Evolutionary conservation across 2,329 filamentous ascomycete species (phyloP).

Genomic region (Pyricularia sp.): DNA sequence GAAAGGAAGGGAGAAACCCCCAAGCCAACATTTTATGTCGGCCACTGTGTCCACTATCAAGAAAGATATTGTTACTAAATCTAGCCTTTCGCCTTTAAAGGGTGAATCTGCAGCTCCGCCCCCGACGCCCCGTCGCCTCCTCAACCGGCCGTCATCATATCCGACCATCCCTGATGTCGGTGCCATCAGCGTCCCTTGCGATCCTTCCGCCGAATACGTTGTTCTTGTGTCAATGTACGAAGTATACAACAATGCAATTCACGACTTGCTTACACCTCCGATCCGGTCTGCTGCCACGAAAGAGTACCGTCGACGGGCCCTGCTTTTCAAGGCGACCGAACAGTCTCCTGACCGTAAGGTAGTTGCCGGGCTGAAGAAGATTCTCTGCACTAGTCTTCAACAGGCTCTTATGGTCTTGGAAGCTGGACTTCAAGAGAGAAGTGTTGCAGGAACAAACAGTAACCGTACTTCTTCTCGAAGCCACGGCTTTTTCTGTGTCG

Average conservation of each 20-base stretch:
- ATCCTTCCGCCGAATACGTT: slow-evolving; percentile 68
- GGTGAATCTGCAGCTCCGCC: slow-evolving; percentile 38
- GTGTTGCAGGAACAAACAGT: slow-evolving; percentile 82
- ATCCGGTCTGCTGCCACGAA: slow-evolving; percentile 53
- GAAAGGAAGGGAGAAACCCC: slow-evolving; percentile 11
- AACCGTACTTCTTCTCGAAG: slow-evolving; percentile 89
- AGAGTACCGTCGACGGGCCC: slow-evolving; percentile 63
- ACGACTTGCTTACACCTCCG: slow-evolving; percentile 71
- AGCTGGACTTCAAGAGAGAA: slow-evolving; percentile 75
- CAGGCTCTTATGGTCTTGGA: slow-evolving; percentile 88
- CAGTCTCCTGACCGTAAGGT: slow-evolving; percentile 84
- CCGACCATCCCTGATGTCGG: slow-evolving; percentile 69
- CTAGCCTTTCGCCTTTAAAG: slow-evolving; percentile 25
- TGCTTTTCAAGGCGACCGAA: slow-evolving; percentile 91
- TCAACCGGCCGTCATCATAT: slow-evolving; percentile 60
- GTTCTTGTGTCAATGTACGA: slow-evolving; percentile 97
- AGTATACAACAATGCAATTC: slow-evolving; percentile 97
- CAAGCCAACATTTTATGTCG: slow-evolving; percentile 30
- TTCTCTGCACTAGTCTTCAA: slow-evolving; percentile 71
- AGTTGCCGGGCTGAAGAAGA: slow-evolving; percentile 82
- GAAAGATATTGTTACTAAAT: slow-evolving; percentile 37
- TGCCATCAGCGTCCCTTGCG: slow-evolving; percentile 56
- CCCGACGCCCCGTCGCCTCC: slow-evolving; percentile 49
- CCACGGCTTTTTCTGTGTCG: slow-evolving; percentile 92
- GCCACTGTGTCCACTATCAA: slow-evolving; percentile 34